These are phyloP conservation scores for Colletotrichum graminicola DNA, from an alignment of 2,329 filamentous ascomycete species.

Conservation along the genomic window DNA sequence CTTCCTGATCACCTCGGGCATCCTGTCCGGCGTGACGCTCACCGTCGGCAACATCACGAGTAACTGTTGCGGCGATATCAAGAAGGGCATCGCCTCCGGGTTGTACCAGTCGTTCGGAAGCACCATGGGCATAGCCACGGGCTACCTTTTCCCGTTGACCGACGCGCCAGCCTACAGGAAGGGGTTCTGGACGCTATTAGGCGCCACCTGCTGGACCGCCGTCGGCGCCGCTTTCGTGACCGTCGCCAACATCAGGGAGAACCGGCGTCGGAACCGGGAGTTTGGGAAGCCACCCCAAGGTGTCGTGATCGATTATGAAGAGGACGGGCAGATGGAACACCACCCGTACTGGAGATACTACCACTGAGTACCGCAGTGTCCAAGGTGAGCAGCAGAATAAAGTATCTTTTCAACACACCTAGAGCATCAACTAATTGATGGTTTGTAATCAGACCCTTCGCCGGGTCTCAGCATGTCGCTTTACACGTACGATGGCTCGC, in stretches of 20 bases:
- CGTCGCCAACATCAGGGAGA: conserved; percentile 38
- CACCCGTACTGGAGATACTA: conserved; percentile 38
- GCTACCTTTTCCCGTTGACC: conserved; percentile 27
- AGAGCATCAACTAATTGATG: not conserved
- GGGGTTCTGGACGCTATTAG: conserved; percentile 37
- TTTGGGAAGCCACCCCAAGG: conserved; percentile 24
- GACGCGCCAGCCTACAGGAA: conserved; percentile 27
- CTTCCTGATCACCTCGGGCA: conserved; percentile 28
- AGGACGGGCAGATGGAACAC: conserved; percentile 34
- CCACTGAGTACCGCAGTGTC: not conserved
- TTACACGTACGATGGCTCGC: no score
- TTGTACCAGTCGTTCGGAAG: conserved; percentile 36
- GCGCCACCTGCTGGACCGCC: conserved; percentile 32
- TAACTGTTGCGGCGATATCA: conserved; percentile 39
- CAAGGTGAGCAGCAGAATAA: not conserved
- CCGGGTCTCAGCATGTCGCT: not conserved
- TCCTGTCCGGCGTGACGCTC: conserved; percentile 26
- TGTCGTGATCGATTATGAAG: conserved; percentile 29
- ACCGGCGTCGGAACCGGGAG: conserved; percentile 41
- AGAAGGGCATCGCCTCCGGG: conserved; percentile 31
- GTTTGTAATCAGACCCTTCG: not conserved
- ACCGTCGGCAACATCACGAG: conserved; percentile 32
- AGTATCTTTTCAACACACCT: not conserved
- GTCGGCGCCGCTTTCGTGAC: conserved; percentile 36
- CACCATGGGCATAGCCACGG: conserved; percentile 38